Base-by-base conservation (phyloP, 495 filamentous ascomycete species). In the Xanthoparmelia taractica region DNA sequence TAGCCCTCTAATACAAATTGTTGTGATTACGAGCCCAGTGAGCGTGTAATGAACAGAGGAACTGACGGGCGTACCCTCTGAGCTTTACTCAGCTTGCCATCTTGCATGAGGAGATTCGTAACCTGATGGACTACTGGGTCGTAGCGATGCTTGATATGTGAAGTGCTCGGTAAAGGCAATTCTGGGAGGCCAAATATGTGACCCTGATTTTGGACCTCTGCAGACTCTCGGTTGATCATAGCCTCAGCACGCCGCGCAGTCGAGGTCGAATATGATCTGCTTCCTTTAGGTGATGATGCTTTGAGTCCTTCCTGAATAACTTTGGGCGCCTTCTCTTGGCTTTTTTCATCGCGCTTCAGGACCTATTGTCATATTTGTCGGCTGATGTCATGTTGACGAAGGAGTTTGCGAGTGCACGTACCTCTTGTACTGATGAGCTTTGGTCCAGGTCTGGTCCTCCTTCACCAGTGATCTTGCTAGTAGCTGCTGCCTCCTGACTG, bases 61-160 rank as follows among this genome's bases (percentile, higher is more conserved):
- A 65, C 65, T 69, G 67, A 68, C 59, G 60, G 65, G 68, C 82
- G 54, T 81, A 96, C 91, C 81, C 85, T 85, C 73, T 96, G 88
- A 27, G 91, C 92, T 74, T 80, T 78, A 68, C 84, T 83, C 69
- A 92, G 78, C 75, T 96, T 96, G 56, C 94, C 94, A 75, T 96
- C 81, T 65, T 78, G 76, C 93, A 97, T 98, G 59, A 98, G 65
- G 60, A 96, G 80, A 74, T 91, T 92, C 23, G 90, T 96, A 66
- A 97, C 79, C 77, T 96, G 94, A 52, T 86, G 77, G 38, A 97
- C 76, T 29, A 97, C 73, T 4, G 88, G 81, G 68, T 95, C 87
- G 71, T 97, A 95, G 60, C 94, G 83, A 64, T 89, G 73, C 65
- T 89, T 85, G 66, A 89, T 75, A 71, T 91, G 80, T 27, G 66